A percentile compares a stretch with the other conserved stretches of the same genome.
These are phyloP conservation scores for Benincasa hispida DNA, from an alignment of 306 rosid genomes.

Conservation along the genomic window DNA sequence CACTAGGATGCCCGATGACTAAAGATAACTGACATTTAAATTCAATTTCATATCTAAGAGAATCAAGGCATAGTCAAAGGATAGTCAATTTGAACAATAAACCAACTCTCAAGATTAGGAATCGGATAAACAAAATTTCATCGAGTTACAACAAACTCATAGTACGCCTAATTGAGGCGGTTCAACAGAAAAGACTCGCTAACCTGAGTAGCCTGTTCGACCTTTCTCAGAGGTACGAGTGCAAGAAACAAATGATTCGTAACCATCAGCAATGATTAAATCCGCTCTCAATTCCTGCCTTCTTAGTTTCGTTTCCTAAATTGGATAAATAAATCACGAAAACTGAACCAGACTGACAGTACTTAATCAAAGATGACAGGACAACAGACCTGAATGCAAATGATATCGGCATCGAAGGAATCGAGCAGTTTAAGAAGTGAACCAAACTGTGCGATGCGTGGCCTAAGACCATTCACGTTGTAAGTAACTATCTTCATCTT, in stretches of 20 bases:
- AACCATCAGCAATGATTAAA: slow-evolving; percentile 63
- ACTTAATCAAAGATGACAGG: background rate
- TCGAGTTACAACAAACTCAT: background rate
- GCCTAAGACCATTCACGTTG: slow-evolving; percentile 83
- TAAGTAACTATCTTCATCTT: slow-evolving; percentile 79
- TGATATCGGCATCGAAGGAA: slow-evolving; percentile 73
- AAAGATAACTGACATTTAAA: background rate
- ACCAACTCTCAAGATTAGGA: background rate
- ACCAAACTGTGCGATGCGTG: slow-evolving; percentile 75
- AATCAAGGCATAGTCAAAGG: background rate
- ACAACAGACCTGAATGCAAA: slow-evolving; percentile 56
- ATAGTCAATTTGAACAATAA: background rate
- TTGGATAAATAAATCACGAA: background rate
- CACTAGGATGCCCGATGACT: background rate
- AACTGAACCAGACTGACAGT: background rate
- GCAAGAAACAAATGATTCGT: slow-evolving; percentile 82
- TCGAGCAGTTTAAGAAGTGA: slow-evolving; percentile 68
- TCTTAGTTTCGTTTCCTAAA: slow-evolving; percentile 65
- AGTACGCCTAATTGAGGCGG: background rate
- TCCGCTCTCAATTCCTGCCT: slow-evolving; percentile 68
- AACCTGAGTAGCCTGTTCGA: slow-evolving; percentile 77
- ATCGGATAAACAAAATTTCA: background rate
- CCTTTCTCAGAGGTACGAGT: slow-evolving; percentile 58
- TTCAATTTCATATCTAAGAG: background rate
- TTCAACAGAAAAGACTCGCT: slow-evolving; percentile 15